Percentiles rank a stretch among this genome's conserved stretches.
phyloP scores from a whole-genome alignment of 768 basidiomycete genomes.

The Multifurca ochricompacta region DNA sequence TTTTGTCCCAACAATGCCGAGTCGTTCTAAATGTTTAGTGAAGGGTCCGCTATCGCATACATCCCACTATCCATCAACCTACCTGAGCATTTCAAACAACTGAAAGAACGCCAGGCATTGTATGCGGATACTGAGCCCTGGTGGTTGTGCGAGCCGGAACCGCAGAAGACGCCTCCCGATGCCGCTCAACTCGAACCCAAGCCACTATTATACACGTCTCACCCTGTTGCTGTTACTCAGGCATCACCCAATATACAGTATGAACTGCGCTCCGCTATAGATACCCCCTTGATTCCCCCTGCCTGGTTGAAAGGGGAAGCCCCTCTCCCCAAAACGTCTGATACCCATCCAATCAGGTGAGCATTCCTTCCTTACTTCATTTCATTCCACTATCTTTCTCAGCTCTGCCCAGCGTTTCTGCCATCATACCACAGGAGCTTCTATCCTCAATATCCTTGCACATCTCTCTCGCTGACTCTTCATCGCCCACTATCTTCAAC shows the following conservation, averaged over 20 bases:
- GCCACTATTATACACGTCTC: neutral
- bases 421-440: slow-evolving; percentile 51
- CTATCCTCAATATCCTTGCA: slow-evolving; percentile 46
- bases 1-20: neutral
- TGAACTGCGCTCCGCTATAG: slow-evolving; percentile 25
- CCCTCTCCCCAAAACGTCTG: slow-evolving; percentile 18
- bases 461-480: slow-evolving; percentile 27
- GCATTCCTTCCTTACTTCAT: neutral
- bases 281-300: slow-evolving; percentile 21
- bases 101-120: slow-evolving; percentile 18
- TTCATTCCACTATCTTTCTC: neutral
- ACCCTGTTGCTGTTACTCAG: neutral
- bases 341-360: slow-evolving; percentile 21
- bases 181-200: neutral
- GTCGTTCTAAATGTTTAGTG: neutral
- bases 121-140: slow-evolving; percentile 19
- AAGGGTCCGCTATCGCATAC: slow-evolving; percentile 19
- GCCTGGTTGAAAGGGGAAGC: slow-evolving; percentile 7
- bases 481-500: slow-evolving; percentile 39
- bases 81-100: slow-evolving; percentile 17
- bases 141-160: slow-evolving; percentile 17
- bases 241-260: slow-evolving; percentile 20
- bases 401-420: slow-evolving; percentile 49
- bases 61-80: slow-evolving; percentile 21
- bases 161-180: neutral